Evolutionary conservation across 2,329 filamentous ascomycete genomes (phyloP), one percentile per base, ranked within the genome.

Genomic region (Didymella glomerata): DNA sequence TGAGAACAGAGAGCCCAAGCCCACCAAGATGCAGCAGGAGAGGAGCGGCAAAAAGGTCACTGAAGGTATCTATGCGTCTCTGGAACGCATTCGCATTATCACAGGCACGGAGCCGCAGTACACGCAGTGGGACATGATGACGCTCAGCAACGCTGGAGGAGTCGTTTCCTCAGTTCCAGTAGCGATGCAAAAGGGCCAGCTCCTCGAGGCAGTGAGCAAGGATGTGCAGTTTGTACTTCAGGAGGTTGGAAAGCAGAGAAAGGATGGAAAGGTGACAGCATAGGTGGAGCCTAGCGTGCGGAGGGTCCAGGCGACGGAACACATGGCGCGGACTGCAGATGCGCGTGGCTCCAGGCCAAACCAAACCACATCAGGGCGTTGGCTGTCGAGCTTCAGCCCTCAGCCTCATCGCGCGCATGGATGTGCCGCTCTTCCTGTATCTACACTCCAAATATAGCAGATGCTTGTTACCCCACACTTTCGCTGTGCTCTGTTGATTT

Each of bases 121-220:
- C 27, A 68, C 68, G 48, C 87, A 90, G 75, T 95, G 91, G 91
- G 80, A 89, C 57, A 93, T 94, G 89, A 89, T 86, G 9, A 93
- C 90, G 10, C 85, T 88, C 11, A 90, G 87, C 59, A 85, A 93
- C 73, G 90, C 90, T 0, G 82, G 83, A 53, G 91, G 91, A 0
- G 47, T 67, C 8, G 62, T 68, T 10, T 53, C 59, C 18, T 75
- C 83, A 27, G 69, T 93, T 55, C 91, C 91, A 0, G 80, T 83
- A 72, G 87, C 82, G 80, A 72, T 89, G 65, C 90, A 93, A 80
- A 87, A 86, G 61, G 42, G 48, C 34, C 51, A 60, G 42, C 42
- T 60, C 13, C 48, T 60, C 6, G 57, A 60, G 38, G 57, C 57
- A 11, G 48, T 60, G 16, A 55, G 51, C 34, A 60, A 60, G 36